Base-by-base conservation (phyloP, 305 asterid genomes). In the Solanum hybrid region DNA sequence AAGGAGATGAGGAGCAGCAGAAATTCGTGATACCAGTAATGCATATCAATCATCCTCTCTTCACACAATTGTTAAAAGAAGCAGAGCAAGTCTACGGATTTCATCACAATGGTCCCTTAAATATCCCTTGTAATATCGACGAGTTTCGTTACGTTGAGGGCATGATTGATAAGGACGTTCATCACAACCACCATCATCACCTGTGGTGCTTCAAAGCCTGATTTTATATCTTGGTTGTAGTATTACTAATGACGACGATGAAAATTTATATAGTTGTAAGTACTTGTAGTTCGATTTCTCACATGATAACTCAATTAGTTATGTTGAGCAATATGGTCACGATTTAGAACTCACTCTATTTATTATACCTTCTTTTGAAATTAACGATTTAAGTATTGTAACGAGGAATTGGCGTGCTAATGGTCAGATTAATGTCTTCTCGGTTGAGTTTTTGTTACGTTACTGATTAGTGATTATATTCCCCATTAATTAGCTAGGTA, bases 71-170 rank as follows among this genome's bases (percentile, higher is more conserved):
- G 93, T 90, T 95, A 31, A 93, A 95, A 91, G 96, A 90, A 85
- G 95, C 96, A 76, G 97, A 95, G 92, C 93, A 95, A 90, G 97
- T 94, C 91, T 94, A 93, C 86, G 98, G 98, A 37, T 95, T 95
- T 91, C 91, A 94, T 64, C 95, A 95, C 78, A 86, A 91, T 42
- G 98, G 98, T 13, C 92, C 95, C 51, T 91, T 95, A 87, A 93
- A 90, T 80, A 95, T 95, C 1, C 98, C 98, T 1, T 94, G 97
- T 91, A 93, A 92, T 56, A 94, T 94, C 85, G 95, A 94, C 80
- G 90, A 95, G 85, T 95, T 95, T 56, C 90, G 92, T 5, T 91
- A 90, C 22, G 92, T 95, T 36, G 91, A 91, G 36, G 92, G 92
- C 2, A 31, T 94, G 90, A 95, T 95, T 38, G 92, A 94, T 5